Conservation (phyloP, 371 early-diverging fungal species). For the Zychaea mexicana region DNA sequence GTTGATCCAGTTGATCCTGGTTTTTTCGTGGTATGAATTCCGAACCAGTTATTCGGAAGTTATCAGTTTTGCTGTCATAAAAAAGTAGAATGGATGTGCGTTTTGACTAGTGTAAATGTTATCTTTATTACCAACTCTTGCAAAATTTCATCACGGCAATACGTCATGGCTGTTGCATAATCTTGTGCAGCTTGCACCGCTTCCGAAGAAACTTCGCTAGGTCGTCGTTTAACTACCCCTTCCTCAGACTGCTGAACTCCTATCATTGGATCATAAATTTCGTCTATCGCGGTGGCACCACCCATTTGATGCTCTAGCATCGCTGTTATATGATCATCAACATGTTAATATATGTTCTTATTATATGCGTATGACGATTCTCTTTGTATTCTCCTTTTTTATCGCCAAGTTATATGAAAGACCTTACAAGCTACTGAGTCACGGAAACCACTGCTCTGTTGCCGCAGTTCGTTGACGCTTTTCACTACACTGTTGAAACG, state of each 20-base stretch:
- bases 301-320: conserved; percentile 64
- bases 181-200: conserved; percentile 62
- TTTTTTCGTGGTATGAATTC: background rate
- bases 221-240: conserved; percentile 38
- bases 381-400: too few relatives aligned
- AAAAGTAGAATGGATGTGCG: background rate
- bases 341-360: background rate
- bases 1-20: conserved; percentile 63
- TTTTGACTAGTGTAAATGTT: too few relatives aligned
- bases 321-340: conserved; percentile 23
- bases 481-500: conserved; percentile 62
- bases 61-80: too few relatives aligned
- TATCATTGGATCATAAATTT: conserved; percentile 47
- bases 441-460: conserved; percentile 76
- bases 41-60: too few relatives aligned
- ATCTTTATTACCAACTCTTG: conserved; percentile 70
- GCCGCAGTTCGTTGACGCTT: conserved; percentile 53
- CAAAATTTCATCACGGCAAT: conserved; percentile 62
- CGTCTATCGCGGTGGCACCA: conserved; percentile 57
- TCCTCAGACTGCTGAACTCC: conserved; percentile 29
- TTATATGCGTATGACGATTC: background rate
- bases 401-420: background rate
- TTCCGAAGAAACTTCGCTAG: conserved; percentile 48
- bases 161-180: conserved; percentile 61
- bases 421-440: conserved; percentile 66